phyloP scores from a whole-genome alignment of 2,329 filamentous ascomycete species.

The Arthroderma sp. region DNA sequence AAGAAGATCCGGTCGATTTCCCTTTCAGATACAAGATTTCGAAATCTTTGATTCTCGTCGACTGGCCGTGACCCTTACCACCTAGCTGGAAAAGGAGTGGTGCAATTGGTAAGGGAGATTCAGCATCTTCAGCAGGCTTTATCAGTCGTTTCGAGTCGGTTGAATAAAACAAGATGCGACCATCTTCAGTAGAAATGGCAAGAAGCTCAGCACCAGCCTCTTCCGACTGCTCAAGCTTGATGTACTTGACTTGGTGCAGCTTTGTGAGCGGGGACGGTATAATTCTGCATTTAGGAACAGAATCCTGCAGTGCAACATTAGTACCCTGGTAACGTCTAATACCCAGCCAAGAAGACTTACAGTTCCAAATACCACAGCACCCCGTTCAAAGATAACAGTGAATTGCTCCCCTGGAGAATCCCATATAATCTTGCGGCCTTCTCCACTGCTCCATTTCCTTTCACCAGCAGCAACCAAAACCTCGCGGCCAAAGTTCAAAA shows the following conservation, averaged over 20 bases:
- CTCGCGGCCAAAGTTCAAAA: constrained; percentile 67
- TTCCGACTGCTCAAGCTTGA: constrained; percentile 35
- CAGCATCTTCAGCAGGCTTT: constrained; percentile 28
- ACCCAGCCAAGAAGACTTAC: constrained; percentile 22
- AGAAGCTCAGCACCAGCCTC: constrained; percentile 46
- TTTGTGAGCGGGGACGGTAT: constrained; percentile 59
- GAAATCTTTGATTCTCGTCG: constrained; percentile 79
- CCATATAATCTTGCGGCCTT: constrained; percentile 75
- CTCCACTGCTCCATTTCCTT: constrained; percentile 61
- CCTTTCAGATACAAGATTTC: constrained; percentile 42
- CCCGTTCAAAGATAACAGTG: constrained; percentile 76
- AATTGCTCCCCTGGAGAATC: constrained; percentile 66
- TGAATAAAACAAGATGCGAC: constrained; percentile 64
- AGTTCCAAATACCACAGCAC: constrained; percentile 73
- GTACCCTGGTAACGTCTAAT: no score
- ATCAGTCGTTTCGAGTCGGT: constrained; percentile 10
- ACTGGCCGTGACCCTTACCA: constrained; percentile 54
- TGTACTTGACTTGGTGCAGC: constrained; percentile 67
- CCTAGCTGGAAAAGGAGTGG: constrained; percentile 61
- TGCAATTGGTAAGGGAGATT: constrained; percentile 47
- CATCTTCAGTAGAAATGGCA: constrained; percentile 79
- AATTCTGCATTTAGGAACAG: constrained; percentile 62
- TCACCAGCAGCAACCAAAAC: constrained; percentile 66
- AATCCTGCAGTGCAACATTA: constrained; percentile 40
- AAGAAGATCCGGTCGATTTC: constrained; percentile 23